Evolutionary conservation across 495 filamentous ascomycete species (phyloP).

Genomic region (Viridothelium virens): DNA sequence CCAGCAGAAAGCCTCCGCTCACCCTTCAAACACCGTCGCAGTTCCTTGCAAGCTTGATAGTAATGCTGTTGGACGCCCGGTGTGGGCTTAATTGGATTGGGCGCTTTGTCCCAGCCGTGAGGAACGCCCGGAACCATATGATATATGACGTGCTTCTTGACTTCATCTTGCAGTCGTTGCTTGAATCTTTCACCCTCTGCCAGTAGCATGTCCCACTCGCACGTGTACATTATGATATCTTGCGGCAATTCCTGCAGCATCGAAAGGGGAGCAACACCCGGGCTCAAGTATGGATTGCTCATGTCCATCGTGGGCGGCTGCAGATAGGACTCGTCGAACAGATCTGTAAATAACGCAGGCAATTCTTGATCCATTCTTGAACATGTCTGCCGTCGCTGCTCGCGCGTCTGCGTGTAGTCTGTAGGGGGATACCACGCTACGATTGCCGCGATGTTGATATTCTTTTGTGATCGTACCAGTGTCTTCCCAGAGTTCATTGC

Average conservation of each 20-base stretch:
- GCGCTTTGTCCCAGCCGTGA: conserved; percentile 84
- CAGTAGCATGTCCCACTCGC: conserved; percentile 87
- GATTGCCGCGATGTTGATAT: conserved; percentile 45
- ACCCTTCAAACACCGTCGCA: conserved; percentile 37
- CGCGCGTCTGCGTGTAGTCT: conserved; percentile 71
- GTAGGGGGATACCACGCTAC: conserved; percentile 79
- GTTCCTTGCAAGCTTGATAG: conserved; percentile 38
- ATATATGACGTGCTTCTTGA: conserved; percentile 63
- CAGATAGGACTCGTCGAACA: conserved; percentile 84
- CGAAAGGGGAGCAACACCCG: conserved; percentile 51
- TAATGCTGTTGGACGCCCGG: conserved; percentile 38
- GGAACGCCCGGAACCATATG: conserved; percentile 63
- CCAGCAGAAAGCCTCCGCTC: conserved; percentile 11
- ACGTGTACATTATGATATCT: conserved; percentile 66
- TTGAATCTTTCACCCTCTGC: conserved; percentile 66
- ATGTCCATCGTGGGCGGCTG: conserved; percentile 47
- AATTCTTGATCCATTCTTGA: conserved; percentile 62
- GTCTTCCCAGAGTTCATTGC: conserved; percentile 10
- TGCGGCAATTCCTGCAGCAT: conserved; percentile 49
- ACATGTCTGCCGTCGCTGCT: conserved; percentile 59
- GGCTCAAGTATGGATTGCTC: conserved; percentile 54
- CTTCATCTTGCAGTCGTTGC: conserved; percentile 46
- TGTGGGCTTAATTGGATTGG: conserved; percentile 62
- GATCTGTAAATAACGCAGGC: conserved; percentile 61
- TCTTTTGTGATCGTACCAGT: conserved; percentile 6